These are phyloP conservation scores for Arctium lappa DNA, from an alignment of 129 eudicot genomes.

Conservation along the genomic window DNA sequence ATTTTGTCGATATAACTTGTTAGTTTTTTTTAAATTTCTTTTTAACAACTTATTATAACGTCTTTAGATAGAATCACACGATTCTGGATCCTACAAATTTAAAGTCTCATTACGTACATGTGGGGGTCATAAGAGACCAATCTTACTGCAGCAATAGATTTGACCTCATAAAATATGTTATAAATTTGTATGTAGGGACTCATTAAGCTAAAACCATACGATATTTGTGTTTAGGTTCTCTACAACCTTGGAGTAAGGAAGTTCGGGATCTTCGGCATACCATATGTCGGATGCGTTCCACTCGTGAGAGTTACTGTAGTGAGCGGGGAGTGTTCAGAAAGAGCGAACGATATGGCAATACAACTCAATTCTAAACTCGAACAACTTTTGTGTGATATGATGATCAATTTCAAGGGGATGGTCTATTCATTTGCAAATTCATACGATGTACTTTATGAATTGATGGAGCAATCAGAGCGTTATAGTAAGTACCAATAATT, in stretches of 20 bases:
- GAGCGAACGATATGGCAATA: slow-evolving; percentile 19
- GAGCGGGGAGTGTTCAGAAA: slow-evolving; percentile 24
- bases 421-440: slow-evolving; percentile 22
- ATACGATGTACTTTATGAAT: slow-evolving; percentile 6
- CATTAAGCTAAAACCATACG: neutral
- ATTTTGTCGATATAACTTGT: neutral
- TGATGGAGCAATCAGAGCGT: neutral
- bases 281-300: slow-evolving; percentile 31
- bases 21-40: neutral
- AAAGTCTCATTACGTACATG: neutral
- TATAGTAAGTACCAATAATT: slow-evolving; percentile 21
- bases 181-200: neutral
- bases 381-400: slow-evolving; percentile 6
- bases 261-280: slow-evolving; percentile 20
- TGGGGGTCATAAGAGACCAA: neutral
- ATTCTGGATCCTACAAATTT: neutral
- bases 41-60: neutral
- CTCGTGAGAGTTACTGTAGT: slow-evolving; percentile 16
- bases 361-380: slow-evolving; percentile 11
- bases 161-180: neutral
- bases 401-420: slow-evolving; percentile 1
- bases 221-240: neutral
- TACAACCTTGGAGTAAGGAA: slow-evolving; percentile 34
- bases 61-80: neutral
- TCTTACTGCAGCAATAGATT: neutral